Percentiles rank a stretch among this genome's conserved stretches.
Conservation (phyloP, 495 filamentous ascomycete genomes). For the Podospora pseudoanserina region DNA sequence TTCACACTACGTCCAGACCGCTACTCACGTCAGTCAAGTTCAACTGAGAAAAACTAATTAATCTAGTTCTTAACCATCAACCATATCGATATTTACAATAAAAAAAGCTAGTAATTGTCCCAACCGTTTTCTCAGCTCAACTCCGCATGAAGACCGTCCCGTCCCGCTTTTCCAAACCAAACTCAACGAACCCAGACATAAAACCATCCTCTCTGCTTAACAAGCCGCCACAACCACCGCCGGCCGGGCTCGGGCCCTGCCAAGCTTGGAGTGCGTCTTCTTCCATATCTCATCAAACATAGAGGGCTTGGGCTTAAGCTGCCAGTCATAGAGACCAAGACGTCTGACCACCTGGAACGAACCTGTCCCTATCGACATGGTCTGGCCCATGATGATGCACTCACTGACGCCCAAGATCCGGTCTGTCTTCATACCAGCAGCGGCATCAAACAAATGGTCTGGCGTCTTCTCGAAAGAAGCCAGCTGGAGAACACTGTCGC, state of each 20-base stretch:
- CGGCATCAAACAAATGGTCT: conserved; percentile 95
- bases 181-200: neutral
- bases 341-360: conserved; percentile 81
- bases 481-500: conserved; percentile 88
- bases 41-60: neutral
- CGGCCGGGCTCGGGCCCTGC: neutral
- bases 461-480: conserved; percentile 98
- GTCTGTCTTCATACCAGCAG: conserved; percentile 82
- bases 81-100: neutral
- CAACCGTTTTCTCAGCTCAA: neutral
- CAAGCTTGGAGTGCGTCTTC: conserved; percentile 55
- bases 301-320: conserved; percentile 60
- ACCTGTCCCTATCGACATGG: conserved; percentile 83
- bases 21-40: too few species aligned
- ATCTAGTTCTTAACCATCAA: neutral
- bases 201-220: neutral
- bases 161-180: neutral
- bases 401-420: conserved; percentile 88
- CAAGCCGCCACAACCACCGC: neutral
- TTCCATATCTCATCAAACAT: conserved; percentile 76
- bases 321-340: conserved; percentile 62
- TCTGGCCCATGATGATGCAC: conserved; percentile 98
- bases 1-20: too few species aligned
- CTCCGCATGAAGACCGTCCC: neutral
- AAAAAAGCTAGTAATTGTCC: neutral